These are phyloP conservation scores for Tricholoma furcatifolium DNA, from an alignment of 768 basidiomycete genomes.

Conservation along the genomic window DNA sequence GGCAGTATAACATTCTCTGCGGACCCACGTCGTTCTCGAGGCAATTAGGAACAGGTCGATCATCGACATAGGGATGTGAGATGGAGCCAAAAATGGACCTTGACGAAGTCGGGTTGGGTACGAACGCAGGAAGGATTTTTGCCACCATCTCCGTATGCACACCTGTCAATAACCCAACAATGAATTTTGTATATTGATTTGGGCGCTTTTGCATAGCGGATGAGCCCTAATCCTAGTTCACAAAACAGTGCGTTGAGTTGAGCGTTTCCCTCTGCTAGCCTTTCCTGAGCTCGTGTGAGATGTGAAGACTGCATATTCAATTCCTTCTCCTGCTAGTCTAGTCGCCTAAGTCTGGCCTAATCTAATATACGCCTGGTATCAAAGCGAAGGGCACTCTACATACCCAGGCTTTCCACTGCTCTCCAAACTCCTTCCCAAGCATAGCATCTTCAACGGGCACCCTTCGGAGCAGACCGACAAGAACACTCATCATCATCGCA, in stretches of 20 bases:
- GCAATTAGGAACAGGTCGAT: no score
- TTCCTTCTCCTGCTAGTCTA: no score
- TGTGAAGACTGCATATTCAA: no score
- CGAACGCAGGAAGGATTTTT: no score
- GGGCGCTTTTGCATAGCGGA: background rate
- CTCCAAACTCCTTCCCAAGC: constrained; percentile 25
- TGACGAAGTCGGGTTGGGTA: no score
- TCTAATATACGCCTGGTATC: constrained; percentile 20
- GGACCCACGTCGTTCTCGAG: no score
- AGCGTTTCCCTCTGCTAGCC: constrained; percentile 18
- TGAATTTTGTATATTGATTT: background rate
- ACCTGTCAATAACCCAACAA: no score
- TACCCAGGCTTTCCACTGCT: constrained; percentile 27
- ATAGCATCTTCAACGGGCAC: constrained; percentile 26
- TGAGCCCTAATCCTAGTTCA: background rate
- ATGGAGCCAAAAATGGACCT: no score
- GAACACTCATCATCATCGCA: constrained; percentile 7
- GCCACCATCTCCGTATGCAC: no score
- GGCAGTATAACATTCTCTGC: no score
- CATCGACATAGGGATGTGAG: no score
- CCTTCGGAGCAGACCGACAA: constrained; percentile 15
- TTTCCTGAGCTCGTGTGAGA: no score
- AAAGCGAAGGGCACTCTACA: constrained; percentile 23
- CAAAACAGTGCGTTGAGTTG: background rate
- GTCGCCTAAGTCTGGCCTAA: background rate